Evolutionary conservation across 176 grass and related monocot genomes (phyloP).

Genomic region (Avena atlantica): DNA sequence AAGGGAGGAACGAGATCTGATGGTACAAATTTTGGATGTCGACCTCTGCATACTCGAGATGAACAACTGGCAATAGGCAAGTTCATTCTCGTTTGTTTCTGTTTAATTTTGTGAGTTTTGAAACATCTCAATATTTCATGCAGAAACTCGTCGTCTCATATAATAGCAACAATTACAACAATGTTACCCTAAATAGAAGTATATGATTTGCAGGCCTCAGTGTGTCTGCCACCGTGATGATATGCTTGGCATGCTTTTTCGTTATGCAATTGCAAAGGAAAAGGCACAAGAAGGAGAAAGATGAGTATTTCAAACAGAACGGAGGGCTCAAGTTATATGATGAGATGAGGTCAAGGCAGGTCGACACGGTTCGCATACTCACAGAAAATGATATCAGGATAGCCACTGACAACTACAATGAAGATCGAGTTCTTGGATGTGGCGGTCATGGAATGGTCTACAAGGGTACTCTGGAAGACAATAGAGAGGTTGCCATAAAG

Average conservation of each 20-base stretch:
- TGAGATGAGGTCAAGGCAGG: constrained; percentile 45
- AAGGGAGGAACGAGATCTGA: not conserved
- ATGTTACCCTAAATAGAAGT: not conserved
- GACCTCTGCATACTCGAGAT: not conserved
- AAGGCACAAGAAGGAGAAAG: constrained; percentile 26
- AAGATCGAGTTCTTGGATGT: constrained; percentile 25
- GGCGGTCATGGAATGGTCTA: constrained; percentile 42
- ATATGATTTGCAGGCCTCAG: constrained; percentile 10
- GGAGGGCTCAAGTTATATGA: constrained; percentile 44
- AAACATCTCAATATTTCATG: too few species aligned
- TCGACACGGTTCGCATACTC: constrained; percentile 22
- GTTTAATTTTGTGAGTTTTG: not conserved
- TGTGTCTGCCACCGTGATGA: not conserved
- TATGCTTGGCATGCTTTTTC: not conserved
- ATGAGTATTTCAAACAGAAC: constrained; percentile 36
- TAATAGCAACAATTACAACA: not conserved
- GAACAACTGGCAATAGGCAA: constrained; percentile 34
- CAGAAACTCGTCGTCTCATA: not conserved
- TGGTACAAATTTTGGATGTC: constrained; percentile 35
- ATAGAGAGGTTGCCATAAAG: constrained; percentile 32
- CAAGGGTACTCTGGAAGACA: constrained; percentile 8
- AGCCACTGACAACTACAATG: constrained; percentile 37
- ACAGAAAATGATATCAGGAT: constrained; percentile 24
- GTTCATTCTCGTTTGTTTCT: not conserved
- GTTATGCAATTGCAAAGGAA: constrained; percentile 26